Evolutionary conservation across 1,284 basidiomycete species (phyloP), one percentile per base, ranked within the genome.

Genomic region (Tylopilus orsonianus): DNA sequence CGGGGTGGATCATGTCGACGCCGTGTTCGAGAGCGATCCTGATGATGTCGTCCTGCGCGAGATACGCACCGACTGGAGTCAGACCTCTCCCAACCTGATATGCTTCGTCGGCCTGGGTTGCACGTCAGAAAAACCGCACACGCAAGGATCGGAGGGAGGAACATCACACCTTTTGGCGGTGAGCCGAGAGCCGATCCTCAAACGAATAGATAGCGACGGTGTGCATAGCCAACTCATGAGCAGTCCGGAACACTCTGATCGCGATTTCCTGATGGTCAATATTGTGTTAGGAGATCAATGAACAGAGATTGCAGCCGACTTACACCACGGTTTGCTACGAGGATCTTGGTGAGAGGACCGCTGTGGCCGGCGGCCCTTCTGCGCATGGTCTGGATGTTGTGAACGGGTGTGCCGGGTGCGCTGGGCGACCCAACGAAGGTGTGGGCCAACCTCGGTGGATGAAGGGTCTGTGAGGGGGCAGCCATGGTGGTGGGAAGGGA

Each of bases 1-100:
- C 93, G 14, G 95, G 95, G 72, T 98, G 97, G 67, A 99, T 99
- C 96, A 99, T 98, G 69, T 99, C 95, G 34, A 99, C 96, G 34
- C 92, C 93, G 72, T 97, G 93, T 71, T 99, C 95, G 43, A 97
- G 78, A 24, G 94, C 94, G 60, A 94, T 89, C 54, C 85, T 78
- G 71, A 99, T 92, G 71, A 99, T 99, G 65, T 97, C 94, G 59
- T 97, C 93, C 68, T 98, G 95, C 14, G 93, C 89, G 54, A 99
- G 87, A 72, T 99, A 99, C 18, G 97, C 97, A 24, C 79, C 94
- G 44, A 99, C 97, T 33, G 97, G 97, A 13, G 93, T 90, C 50
- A 97, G 74, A 20, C 96, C 96, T 62, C 91, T 93, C 54, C 97
- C 97, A 59, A 99, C 96, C 70, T 95, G 90, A 73, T 98, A 99